phyloP scores from a whole-genome alignment of 768 basidiomycete genomes.

The Artomyces pyxidatus region DNA sequence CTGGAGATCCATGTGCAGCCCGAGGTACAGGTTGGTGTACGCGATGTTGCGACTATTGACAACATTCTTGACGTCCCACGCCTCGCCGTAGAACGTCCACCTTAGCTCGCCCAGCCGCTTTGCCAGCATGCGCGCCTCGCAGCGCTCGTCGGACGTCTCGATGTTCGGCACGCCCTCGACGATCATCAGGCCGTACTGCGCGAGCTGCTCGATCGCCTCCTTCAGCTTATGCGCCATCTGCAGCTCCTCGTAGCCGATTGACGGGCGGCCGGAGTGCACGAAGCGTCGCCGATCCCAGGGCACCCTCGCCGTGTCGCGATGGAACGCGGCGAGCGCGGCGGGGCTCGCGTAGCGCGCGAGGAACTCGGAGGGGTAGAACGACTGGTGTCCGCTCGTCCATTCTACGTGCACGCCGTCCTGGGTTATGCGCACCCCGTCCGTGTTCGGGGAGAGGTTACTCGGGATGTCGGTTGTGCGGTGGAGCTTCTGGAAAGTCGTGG shows the following conservation, averaged over 20 bases:
- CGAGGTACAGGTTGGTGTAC: constrained; percentile 86
- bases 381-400: constrained; percentile 53
- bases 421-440: constrained; percentile 33
- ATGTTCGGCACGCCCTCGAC: constrained; percentile 59
- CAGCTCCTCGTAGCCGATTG: constrained; percentile 48
- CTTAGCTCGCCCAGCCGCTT: constrained; percentile 67
- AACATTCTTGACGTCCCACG: constrained; percentile 83
- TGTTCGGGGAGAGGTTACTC: constrained; percentile 35
- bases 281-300: constrained; percentile 39
- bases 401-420: constrained; percentile 38
- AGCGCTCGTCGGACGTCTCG: constrained; percentile 49
- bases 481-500: constrained; percentile 71
- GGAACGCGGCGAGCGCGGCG: constrained; percentile 30
- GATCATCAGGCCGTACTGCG: constrained; percentile 66
- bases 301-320: constrained; percentile 30
- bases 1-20: constrained; percentile 89
- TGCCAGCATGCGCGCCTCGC: constrained; percentile 63
- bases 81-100: constrained; percentile 80
- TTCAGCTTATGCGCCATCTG: constrained; percentile 38
- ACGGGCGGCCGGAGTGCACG: constrained; percentile 34
- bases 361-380: constrained; percentile 43
- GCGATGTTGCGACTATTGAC: constrained; percentile 82
- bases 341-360: constrained; percentile 40
- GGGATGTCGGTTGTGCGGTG: constrained; percentile 63
- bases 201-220: constrained; percentile 58